phyloP scores from a whole-genome alignment of 108 stramenopile genomes.

The Cyclotella cryptica region DNA sequence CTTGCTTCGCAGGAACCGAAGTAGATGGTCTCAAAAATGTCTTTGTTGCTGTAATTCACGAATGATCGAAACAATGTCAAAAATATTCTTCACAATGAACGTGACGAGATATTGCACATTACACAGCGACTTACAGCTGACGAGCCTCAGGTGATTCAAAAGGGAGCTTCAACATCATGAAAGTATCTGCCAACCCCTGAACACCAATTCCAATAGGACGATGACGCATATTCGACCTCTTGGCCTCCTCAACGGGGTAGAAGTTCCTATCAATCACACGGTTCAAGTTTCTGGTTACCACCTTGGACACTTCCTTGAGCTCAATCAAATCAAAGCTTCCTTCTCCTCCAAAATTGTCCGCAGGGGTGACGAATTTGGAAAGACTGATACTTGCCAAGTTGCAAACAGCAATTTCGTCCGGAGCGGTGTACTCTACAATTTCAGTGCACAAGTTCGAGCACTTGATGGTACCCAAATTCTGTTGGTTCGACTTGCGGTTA shows the following conservation, averaged over 20 bases:
- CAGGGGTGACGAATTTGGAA: conserved; percentile 88
- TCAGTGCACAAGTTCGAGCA: conserved; percentile 98
- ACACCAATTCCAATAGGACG: conserved; percentile 99
- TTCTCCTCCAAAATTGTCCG: conserved; percentile 47
- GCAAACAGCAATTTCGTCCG: conserved; percentile 99
- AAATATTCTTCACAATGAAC: background rate
- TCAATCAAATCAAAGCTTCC: conserved; percentile 89
- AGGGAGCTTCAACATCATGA: conserved; percentile 94
- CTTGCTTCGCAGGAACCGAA: conserved; percentile 95
- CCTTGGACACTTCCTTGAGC: conserved; percentile 89
- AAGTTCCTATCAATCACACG: conserved; percentile 98
- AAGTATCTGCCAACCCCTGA: conserved; percentile 98
- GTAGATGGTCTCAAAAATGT: conserved; percentile 99
- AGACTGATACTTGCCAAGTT: conserved; percentile 98
- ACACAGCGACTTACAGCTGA: conserved; percentile 53
- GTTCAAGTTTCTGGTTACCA: conserved; percentile 97
- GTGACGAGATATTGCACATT: background rate
- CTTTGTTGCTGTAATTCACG: conserved; percentile 68
- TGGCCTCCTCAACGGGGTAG: conserved; percentile 94
- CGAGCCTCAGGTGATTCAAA: conserved; percentile 92
- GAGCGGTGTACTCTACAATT: conserved; percentile 98
- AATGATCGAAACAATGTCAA: background rate
- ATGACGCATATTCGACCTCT: conserved; percentile 94
- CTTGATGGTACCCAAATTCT: conserved; percentile 98
- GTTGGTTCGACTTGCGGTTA: conserved; percentile 98